Evolutionary conservation across 108 stramenopile species (phyloP).

Genomic region (Conticribra weissflogii): DNA sequence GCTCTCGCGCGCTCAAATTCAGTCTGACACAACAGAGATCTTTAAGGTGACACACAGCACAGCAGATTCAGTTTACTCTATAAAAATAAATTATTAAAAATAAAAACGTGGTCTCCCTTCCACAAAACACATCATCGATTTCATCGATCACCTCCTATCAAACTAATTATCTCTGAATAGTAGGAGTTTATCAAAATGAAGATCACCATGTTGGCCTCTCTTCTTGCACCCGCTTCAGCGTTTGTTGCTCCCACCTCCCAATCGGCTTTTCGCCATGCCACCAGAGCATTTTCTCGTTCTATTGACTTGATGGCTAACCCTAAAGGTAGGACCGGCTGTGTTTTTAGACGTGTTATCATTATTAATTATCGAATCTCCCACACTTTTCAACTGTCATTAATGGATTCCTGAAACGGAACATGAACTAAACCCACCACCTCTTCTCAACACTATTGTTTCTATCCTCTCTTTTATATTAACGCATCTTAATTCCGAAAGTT

Average conservation of each 20-base stretch:
- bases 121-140: background rate
- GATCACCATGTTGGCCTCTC: slow-evolving; percentile 51
- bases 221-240: slow-evolving; percentile 61
- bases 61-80: too few relatives aligned
- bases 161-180: too few relatives aligned
- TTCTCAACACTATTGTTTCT: slow-evolving; percentile 10
- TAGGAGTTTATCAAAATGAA: slow-evolving; percentile 24
- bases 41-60: too few relatives aligned
- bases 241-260: slow-evolving; percentile 46
- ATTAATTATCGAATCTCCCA: too few relatives aligned
- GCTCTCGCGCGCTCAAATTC: too few relatives aligned
- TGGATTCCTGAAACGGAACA: background rate
- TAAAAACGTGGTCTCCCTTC: background rate
- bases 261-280: slow-evolving; percentile 35
- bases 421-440: background rate
- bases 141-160: too few relatives aligned
- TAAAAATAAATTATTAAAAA: too few relatives aligned
- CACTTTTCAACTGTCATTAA: too few relatives aligned
- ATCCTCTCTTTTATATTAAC: slow-evolving; percentile 4
- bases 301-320: slow-evolving; percentile 68
- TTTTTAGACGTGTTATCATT: too few relatives aligned
- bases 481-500: too few relatives aligned
- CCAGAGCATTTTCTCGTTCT: slow-evolving; percentile 73
- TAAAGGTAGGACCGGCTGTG: slow-evolving; percentile 68
- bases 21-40: too few relatives aligned